Conservation (phyloP, 1,284 basidiomycete species). For the Ganoderma sinense region DNA sequence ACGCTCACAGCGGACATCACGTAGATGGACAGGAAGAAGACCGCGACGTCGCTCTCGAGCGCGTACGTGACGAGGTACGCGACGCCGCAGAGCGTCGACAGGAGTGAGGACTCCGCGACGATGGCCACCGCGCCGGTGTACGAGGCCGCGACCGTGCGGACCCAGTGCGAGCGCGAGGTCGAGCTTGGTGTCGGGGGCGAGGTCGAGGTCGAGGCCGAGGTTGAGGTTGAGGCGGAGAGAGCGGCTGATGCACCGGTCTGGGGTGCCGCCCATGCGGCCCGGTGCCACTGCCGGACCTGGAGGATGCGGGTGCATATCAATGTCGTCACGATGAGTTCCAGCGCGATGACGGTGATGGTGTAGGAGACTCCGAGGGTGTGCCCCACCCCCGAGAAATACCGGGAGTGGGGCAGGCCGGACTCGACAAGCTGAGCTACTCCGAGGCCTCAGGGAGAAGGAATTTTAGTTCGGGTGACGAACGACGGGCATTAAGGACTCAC, state of each 20-base stretch:
- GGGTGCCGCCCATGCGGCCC: neutral
- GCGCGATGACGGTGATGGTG: slow-evolving; percentile 19
- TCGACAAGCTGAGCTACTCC: slow-evolving; percentile 24
- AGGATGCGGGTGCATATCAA: slow-evolving; percentile 28
- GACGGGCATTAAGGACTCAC: slow-evolving; percentile 2
- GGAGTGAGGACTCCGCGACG: slow-evolving; percentile 28
- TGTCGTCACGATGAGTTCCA: slow-evolving; percentile 24
- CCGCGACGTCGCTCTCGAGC: slow-evolving; percentile 10
- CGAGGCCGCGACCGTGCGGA: neutral
- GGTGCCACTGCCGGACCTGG: neutral
- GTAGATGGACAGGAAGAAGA: slow-evolving; percentile 24
- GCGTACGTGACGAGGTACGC: slow-evolving; percentile 18
- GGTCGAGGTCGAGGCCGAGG: neutral
- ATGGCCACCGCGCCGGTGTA: slow-evolving; percentile 22
- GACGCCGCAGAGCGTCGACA: slow-evolving; percentile 17
- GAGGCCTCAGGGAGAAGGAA: slow-evolving; percentile 10
- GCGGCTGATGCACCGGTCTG: neutral
- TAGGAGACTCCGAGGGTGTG: slow-evolving; percentile 24
- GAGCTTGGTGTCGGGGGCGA: neutral
- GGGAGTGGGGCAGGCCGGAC: slow-evolving; percentile 17
- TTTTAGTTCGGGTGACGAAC: neutral
- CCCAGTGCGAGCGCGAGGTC: neutral
- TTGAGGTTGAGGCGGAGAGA: no score
- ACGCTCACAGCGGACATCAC: slow-evolving; percentile 21
- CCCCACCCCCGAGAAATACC: slow-evolving; percentile 27